Conservation (phyloP, 2,329 filamentous ascomycete genomes). For the Arthrobotrys megalospora region DNA sequence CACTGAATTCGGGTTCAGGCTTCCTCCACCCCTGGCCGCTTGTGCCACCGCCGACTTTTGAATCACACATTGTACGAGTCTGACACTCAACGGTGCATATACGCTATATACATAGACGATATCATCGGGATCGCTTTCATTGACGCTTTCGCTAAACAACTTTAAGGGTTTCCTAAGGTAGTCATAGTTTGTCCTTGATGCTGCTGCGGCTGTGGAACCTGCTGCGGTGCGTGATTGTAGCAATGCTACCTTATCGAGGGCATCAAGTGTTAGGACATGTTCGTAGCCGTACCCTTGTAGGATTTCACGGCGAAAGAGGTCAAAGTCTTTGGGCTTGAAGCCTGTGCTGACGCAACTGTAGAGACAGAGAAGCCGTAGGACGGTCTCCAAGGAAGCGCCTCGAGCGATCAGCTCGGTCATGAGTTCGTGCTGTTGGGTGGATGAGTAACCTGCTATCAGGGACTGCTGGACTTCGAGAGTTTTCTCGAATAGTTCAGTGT, state of each 20-base stretch:
- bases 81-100: constrained; percentile 91
- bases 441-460: constrained; percentile 89
- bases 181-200: constrained; percentile 88
- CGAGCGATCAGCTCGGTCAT: constrained; percentile 96
- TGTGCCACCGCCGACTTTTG: constrained; percentile 88
- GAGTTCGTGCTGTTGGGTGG: constrained; percentile 87
- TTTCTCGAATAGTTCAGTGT: constrained; percentile 88
- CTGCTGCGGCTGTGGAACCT: constrained; percentile 77
- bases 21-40: constrained; percentile 76
- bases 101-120: constrained; percentile 98
- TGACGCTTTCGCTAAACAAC: constrained; percentile 95
- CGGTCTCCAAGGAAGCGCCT: constrained; percentile 82
- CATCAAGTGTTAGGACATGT: constrained; percentile 89
- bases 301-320: constrained; percentile 88
- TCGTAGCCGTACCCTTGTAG: constrained; percentile 95
- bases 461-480: constrained; percentile 90
- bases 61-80: constrained; percentile 90
- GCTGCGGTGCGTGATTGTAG: constrained; percentile 83
- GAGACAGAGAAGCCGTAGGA: constrained; percentile 88
- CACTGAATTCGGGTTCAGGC: constrained; percentile 69
- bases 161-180: constrained; percentile 87
- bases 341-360: constrained; percentile 93
- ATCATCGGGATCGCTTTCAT: constrained; percentile 93
- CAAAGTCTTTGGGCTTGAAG: constrained; percentile 88
- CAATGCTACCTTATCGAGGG: constrained; percentile 89